These are phyloP conservation scores for Epichloe typhina DNA, from an alignment of 2,329 filamentous ascomycete genomes.

Conservation along the genomic window DNA sequence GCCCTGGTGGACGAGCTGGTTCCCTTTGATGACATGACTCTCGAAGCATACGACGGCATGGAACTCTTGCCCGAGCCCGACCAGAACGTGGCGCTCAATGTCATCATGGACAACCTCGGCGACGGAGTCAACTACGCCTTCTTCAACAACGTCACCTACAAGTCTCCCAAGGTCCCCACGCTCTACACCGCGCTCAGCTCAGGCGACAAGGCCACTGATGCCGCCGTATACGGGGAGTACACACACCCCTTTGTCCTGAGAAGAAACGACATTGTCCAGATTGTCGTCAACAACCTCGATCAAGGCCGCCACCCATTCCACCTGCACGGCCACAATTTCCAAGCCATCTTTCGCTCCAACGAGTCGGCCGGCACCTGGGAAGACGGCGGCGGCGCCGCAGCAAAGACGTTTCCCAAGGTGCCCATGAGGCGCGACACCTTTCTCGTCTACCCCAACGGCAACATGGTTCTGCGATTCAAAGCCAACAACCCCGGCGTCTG, in stretches of 20 bases:
- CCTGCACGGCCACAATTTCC: conserved; percentile 66
- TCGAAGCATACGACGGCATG: conserved; percentile 56
- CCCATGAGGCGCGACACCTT: conserved; percentile 60
- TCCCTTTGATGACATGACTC: conserved; percentile 59
- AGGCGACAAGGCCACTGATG: conserved; percentile 44
- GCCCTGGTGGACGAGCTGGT: conserved; percentile 46
- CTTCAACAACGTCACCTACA: conserved; percentile 70
- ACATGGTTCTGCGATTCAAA: conserved; percentile 54
- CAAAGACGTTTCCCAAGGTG: conserved; percentile 31
- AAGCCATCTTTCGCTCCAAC: conserved; percentile 46
- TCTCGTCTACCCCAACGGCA: conserved; percentile 50
- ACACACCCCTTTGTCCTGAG: conserved; percentile 56
- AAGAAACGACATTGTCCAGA: conserved; percentile 54
- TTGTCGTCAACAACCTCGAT: conserved; percentile 68
- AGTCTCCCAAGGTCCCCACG: conserved; percentile 60
- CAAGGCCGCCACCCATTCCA: conserved; percentile 62
- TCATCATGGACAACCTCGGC: conserved; percentile 48
- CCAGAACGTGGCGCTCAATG: conserved; percentile 47
- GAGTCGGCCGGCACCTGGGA: conserved; percentile 46
- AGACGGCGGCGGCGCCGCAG: conserved; percentile 28
- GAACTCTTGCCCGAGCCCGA: conserved; percentile 48
- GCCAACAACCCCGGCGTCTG: conserved; percentile 58
- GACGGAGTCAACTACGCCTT: conserved; percentile 51
- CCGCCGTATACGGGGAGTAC: conserved; percentile 50
- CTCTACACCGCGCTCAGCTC: conserved; percentile 62